Evolutionary conservation across 2,329 filamentous ascomycete species (phyloP).

Genomic region (Ustulina deusta): DNA sequence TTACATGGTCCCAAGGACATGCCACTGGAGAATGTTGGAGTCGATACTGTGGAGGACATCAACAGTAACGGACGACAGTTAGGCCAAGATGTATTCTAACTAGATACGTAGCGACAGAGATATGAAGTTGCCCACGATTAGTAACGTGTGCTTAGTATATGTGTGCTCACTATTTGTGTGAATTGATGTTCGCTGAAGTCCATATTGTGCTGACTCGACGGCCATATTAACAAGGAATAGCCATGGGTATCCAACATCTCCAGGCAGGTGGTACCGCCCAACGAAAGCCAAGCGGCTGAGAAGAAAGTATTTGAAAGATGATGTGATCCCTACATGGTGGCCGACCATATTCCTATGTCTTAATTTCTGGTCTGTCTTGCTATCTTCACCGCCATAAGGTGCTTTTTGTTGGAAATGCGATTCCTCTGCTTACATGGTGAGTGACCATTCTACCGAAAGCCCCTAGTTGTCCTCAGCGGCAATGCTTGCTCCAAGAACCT

Average conservation of each 20-base stretch:
- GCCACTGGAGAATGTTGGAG: slow-evolving; percentile 25
- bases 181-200: neutral
- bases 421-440: slow-evolving; percentile 43
- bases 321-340: slow-evolving; percentile 4
- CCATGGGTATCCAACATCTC: neutral
- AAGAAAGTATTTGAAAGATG: slow-evolving; percentile 33
- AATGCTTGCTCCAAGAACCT: neutral
- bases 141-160: slow-evolving; percentile 10
- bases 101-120: slow-evolving; percentile 21
- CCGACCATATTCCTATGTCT: neutral
- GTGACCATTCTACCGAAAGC: neutral
- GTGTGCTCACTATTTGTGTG: no score
- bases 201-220: neutral
- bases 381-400: slow-evolving; percentile 2
- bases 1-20: slow-evolving; percentile 31
- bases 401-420: slow-evolving; percentile 38
- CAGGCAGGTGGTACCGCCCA: slow-evolving; percentile 15
- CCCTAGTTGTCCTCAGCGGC: neutral
- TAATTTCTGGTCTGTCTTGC: neutral
- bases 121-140: neutral
- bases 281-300: neutral
- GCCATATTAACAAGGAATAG: slow-evolving; percentile 4
- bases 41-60: neutral
- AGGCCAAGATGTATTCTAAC: slow-evolving; percentile 6
- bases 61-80: neutral